These are phyloP conservation scores for Bryum argenteum DNA, from an alignment of 225 moss, liverwort and hornwort genomes.

Conservation along the genomic window DNA sequence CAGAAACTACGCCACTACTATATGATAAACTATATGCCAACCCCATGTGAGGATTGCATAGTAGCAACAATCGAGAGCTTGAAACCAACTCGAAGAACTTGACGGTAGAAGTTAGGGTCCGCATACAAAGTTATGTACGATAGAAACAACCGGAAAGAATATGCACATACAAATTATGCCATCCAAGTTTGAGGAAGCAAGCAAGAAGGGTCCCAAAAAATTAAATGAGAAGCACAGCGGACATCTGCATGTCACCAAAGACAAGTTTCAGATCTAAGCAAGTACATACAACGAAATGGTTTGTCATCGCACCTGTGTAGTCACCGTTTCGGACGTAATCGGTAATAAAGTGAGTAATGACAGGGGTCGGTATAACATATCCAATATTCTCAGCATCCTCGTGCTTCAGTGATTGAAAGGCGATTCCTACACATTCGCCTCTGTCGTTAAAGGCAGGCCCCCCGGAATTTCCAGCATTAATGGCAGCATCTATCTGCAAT, in stretches of 20 bases:
- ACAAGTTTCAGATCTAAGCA: background rate
- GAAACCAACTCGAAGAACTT: too few species aligned
- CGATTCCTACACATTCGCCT: conserved; percentile 98
- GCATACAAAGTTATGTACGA: background rate
- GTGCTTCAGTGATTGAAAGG: conserved; percentile 96
- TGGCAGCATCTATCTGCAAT: conserved; percentile 96
- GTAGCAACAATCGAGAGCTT: background rate
- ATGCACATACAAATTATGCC: background rate
- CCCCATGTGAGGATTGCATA: background rate
- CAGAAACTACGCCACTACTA: background rate
- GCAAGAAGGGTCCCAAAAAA: conserved; percentile 1
- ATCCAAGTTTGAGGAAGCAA: conserved; percentile 9
- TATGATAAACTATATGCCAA: background rate
- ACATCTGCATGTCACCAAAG: conserved; percentile 3
- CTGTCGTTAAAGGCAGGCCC: conserved; percentile 98
- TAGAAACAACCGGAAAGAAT: background rate
- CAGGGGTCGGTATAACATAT: conserved; percentile 98
- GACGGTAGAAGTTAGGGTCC: background rate
- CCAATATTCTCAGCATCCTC: conserved; percentile 99
- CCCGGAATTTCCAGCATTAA: conserved; percentile 98
- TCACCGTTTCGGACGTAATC: conserved; percentile 90
- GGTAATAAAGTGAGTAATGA: conserved; percentile 92
- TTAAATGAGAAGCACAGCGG: background rate
- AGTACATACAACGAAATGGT: background rate
- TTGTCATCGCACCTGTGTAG: conserved; percentile 71